Base-by-base conservation (phyloP, 2,329 filamentous ascomycete genomes). In the Ceratocystis cubensis region DNA sequence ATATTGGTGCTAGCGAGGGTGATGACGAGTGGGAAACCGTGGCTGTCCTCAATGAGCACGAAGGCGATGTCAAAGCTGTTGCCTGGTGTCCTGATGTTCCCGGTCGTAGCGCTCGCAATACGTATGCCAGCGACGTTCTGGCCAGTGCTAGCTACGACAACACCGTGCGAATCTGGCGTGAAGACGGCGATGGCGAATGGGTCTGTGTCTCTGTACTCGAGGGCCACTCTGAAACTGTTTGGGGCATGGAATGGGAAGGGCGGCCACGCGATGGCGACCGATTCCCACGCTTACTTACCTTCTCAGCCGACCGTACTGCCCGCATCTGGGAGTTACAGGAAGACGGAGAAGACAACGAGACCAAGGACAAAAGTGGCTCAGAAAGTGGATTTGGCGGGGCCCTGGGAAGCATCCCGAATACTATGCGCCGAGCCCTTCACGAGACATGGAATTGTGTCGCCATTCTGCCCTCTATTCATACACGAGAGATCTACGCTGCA, bases 21-120 rank as follows among this genome's bases (percentile, higher is more conserved):
- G 92, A 96, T 66, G 93, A 96, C 74, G 94, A 97, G 74, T 97
- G 92, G 79, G 94, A 99, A 80, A 97, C 94, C 1, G 86, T 97
- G 17, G 94, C 93, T 0, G 93, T 97, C 65, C 81, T 97, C 72
- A 91, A 89, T 76, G 94, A 97, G 76, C 94, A 99, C 74, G 88
- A 92, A 61, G 92, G 89, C 25, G 94, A 99, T 76, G 92, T 99
- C 70, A 99, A 99, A 75, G 90, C 86, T 70, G 89, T 99, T 1
- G 84, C 86, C 2, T 99, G 94, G 94, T 92, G 94, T 74, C 91
- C 91, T 0, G 85, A 86, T 65, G 82, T 81, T 25, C 78, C 79
- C 10, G 80, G 78, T 28, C 76, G 81, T 28, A 78, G 76, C 67
- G 71, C 75, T 20, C 73, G 75, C 13, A 75, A 80, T 53, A 76